Conservation (phyloP, 106 monocot species). For the Triglochin maritima region DNA sequence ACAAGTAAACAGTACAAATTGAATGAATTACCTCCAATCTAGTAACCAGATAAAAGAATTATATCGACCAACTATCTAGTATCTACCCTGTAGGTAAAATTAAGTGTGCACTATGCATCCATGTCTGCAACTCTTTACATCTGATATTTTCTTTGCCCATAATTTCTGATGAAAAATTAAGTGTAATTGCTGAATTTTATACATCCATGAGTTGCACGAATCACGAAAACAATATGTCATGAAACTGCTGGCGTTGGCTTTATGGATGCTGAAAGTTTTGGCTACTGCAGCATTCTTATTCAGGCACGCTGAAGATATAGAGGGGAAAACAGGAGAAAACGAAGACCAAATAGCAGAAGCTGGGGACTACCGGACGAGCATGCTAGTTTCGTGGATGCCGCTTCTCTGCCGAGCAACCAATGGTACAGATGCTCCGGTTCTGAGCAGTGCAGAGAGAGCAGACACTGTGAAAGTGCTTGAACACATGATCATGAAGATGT, state of each 20-base stretch:
- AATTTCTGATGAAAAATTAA: too few species aligned
- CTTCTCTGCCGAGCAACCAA: conserved; percentile 54
- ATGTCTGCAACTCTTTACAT: too few species aligned
- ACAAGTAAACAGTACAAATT: too few species aligned
- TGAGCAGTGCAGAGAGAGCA: conserved; percentile 36
- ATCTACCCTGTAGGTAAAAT: too few species aligned
- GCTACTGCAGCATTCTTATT: conserved; percentile 41
- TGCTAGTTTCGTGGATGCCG: conserved; percentile 69
- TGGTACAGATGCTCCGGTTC: conserved; percentile 38
- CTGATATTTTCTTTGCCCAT: too few species aligned
- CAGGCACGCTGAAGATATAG: conserved; percentile 19
- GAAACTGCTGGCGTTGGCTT: not conserved
- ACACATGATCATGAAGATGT: conserved; percentile 33
- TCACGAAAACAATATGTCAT: not conserved
- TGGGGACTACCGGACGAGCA: conserved; percentile 11
- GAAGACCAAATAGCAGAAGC: conserved; percentile 6
- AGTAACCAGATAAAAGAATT: too few species aligned
- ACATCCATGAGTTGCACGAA: too few species aligned
- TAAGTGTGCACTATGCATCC: too few species aligned
- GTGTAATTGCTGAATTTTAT: too few species aligned
- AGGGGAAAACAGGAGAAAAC: conserved; percentile 12
- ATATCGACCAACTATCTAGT: too few species aligned
- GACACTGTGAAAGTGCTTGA: conserved; percentile 47
- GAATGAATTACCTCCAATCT: too few species aligned
- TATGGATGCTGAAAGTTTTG: not conserved